Evolutionary conservation across 192 early-diverging fungal genomes (phyloP), one percentile per base, ranked within the genome.

Genomic region (Gonapodya sp.): DNA sequence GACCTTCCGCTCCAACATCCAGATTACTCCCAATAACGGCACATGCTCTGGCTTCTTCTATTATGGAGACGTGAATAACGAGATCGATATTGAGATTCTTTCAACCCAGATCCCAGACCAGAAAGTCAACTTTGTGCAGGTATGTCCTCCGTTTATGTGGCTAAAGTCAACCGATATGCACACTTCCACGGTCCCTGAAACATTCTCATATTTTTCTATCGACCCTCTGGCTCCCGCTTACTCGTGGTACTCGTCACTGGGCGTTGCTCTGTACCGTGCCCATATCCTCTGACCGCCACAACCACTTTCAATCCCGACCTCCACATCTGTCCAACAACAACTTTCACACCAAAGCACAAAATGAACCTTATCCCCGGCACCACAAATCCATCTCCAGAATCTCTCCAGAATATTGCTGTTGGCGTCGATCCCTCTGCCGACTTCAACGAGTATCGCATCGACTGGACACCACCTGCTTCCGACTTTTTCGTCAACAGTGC

Each of bases 61-160:
- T 24, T 64, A 64, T 24, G 46, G 46, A 8, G 46, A 64, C 24
- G 24, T 16, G 24, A 64, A 24, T 24, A 64, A 64, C 46, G 46
- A 64, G 46, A 64, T 64, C 46, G 46, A 64, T 24, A 64, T 64
- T 24, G 46, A 64, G 46, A 64, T 64, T 64, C 46, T 64, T 24
- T 64, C 46, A 24, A 24, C 24, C 8, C 46, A 64, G 24, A 24
- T 8, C 8, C 8, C 46, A 8, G 46, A 64, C 24, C 46, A 64
- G 46, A 64, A 64, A 64, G 46, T 64, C 46, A 64, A 64, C 46
- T 64, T 64, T 64, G 46, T 64, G 46, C 46, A 64, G 46, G 46
- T 64, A 24, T 24, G n/a, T n/a, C n/a, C n/a, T n/a, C n/a, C 8
- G 46, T 64, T 8, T 64, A 24, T 64, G 46, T 64, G 46, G 46